phyloP scores from a whole-genome alignment of 2,329 filamentous ascomycete species.

The Cercospora sp. region DNA sequence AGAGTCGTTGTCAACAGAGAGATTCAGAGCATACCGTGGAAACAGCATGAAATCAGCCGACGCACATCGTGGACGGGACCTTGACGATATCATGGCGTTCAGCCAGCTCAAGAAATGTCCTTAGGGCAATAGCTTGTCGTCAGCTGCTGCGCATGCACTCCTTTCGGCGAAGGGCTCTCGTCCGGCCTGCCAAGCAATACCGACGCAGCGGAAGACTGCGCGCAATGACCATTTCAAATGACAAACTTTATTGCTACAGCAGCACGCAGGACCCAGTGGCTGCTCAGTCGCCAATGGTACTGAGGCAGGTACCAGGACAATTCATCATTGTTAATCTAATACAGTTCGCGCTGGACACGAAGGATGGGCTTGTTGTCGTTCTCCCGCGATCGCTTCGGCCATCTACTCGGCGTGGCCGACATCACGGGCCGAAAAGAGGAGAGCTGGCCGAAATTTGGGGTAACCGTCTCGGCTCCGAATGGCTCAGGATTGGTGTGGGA shows the following conservation, averaged over 20 bases:
- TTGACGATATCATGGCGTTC: background rate
- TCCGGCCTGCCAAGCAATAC: background rate
- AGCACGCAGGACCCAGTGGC: background rate
- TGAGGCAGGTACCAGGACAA: background rate
- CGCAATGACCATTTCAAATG: constrained; percentile 2
- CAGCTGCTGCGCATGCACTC: background rate
- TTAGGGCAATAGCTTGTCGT: background rate
- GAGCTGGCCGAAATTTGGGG: background rate
- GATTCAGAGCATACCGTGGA: background rate
- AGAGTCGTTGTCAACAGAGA: background rate
- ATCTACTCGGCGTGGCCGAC: constrained; percentile 5
- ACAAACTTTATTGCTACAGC: constrained; percentile 1
- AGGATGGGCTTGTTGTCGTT: background rate
- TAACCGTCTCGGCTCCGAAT: constrained; percentile 1
- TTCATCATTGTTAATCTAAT: background rate
- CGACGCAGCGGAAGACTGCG: background rate
- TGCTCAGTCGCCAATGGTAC: background rate
- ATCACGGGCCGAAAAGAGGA: constrained; percentile 6
- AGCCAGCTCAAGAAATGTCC: background rate
- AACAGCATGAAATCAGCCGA: background rate
- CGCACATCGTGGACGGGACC: background rate
- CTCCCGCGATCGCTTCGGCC: background rate
- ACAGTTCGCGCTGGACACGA: background rate
- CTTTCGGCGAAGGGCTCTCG: background rate
- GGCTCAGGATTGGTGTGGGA: background rate